Evolutionary conservation across 2,329 filamentous ascomycete genomes (phyloP).

Genomic region (Aspergillus niger): DNA sequence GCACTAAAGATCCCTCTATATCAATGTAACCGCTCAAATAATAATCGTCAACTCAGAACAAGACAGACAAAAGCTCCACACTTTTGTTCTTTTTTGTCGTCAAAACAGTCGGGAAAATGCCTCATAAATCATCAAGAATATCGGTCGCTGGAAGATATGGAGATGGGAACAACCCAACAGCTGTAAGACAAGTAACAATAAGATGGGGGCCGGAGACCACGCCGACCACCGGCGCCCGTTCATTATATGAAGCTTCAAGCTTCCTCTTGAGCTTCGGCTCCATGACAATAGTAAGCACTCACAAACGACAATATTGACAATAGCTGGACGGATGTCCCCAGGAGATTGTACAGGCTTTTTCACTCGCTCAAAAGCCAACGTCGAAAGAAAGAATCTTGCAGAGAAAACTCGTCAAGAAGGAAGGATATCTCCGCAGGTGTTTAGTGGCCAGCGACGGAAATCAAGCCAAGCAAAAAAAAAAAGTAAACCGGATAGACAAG

Average conservation of each 20-base stretch:
- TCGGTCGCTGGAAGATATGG: not conserved
- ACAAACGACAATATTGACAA: conserved; percentile 1
- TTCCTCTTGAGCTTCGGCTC: conserved; percentile 2
- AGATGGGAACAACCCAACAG: not conserved
- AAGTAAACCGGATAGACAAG: conserved; percentile 1
- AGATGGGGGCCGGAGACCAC: not conserved
- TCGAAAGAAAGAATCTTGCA: conserved; percentile 14
- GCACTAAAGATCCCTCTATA: conserved; percentile 5
- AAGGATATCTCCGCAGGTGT: conserved; percentile 12
- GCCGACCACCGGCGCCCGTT: not conserved
- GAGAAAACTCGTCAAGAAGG: conserved; percentile 6
- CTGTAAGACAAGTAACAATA: not conserved
- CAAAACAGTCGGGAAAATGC: conserved; percentile 6
- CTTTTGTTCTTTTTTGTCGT: conserved; percentile 16
- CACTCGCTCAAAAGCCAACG: conserved; percentile 5
- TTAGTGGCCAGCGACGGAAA: not conserved
- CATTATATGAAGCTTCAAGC: conserved; percentile 9
- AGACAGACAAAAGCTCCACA: conserved; percentile 2
- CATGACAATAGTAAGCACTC: conserved; percentile 3
- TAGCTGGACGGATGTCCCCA: not conserved
- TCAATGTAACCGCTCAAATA: conserved; percentile 6
- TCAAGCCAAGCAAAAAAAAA: conserved; percentile 2
- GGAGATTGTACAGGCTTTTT: conserved; percentile 2
- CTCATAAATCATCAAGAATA: conserved; percentile 14
- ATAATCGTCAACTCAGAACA: not conserved